Evolutionary conservation across 2,329 filamentous ascomycete genomes (phyloP).

Genomic region (Botrytis fabae): DNA sequence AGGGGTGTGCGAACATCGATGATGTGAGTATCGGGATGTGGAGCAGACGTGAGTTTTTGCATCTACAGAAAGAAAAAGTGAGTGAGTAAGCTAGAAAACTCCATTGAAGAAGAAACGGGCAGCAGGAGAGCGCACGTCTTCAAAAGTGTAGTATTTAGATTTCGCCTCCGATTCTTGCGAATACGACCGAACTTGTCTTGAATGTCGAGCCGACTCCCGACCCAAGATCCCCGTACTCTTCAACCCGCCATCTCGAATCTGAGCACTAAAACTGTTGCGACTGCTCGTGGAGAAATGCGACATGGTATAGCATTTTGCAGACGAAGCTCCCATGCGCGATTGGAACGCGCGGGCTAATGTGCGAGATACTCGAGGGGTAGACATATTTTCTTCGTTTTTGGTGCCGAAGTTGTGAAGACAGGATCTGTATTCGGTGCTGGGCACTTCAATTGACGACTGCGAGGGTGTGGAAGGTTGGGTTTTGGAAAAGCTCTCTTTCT

Average conservation of each 20-base stretch:
- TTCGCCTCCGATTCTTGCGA: not conserved
- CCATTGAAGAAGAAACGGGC: no score
- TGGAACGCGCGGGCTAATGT: not conserved
- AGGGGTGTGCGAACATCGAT: slow-evolving; percentile 65
- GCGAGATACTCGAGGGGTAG: not conserved
- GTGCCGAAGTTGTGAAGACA: no score
- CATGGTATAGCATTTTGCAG: not conserved
- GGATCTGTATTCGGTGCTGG: not conserved
- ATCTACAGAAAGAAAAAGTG: not conserved
- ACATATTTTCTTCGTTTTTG: not conserved
- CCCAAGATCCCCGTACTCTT: not conserved
- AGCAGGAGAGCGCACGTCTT: slow-evolving; percentile 1
- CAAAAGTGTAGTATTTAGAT: slow-evolving; percentile 10
- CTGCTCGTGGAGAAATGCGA: not conserved
- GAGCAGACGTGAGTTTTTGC: not conserved
- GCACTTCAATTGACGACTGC: not conserved
- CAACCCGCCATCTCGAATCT: not conserved
- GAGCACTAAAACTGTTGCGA: not conserved
- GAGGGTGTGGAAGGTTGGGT: not conserved
- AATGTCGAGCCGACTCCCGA: not conserved
- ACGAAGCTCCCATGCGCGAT: not conserved
- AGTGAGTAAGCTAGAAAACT: not conserved
- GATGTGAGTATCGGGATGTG: slow-evolving; percentile 36
- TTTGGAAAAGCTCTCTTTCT: not conserved
- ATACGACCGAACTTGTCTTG: not conserved